Evolutionary conservation across 768 basidiomycete species (phyloP).

Genomic region (Trametes gibbosa): DNA sequence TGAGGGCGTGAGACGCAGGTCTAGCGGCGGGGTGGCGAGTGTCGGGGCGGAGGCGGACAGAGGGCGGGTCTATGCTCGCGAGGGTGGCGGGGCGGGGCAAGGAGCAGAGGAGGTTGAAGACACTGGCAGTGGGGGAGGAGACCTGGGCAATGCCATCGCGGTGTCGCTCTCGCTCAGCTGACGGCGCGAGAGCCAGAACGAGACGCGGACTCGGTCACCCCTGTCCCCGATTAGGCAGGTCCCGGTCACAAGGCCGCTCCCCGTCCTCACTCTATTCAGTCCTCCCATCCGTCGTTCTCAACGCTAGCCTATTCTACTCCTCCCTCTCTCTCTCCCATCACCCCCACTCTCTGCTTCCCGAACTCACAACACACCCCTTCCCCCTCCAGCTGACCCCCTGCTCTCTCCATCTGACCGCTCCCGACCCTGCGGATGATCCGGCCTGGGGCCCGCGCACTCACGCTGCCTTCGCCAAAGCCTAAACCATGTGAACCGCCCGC

Average conservation of each 20-base stretch:
- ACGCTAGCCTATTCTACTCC: not conserved
- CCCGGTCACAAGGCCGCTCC: slow-evolving; percentile 17
- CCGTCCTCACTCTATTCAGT: slow-evolving; percentile 14
- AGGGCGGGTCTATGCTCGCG: slow-evolving; percentile 11
- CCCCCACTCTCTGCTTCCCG: not conserved
- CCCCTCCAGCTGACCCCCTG: slow-evolving; percentile 15
- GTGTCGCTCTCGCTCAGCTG: slow-evolving; percentile 16
- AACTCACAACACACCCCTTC: not conserved
- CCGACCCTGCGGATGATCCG: slow-evolving; percentile 9
- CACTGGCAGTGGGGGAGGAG: not conserved
- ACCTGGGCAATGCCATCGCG: slow-evolving; percentile 1
- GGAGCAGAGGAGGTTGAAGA: not conserved
- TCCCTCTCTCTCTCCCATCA: not conserved
- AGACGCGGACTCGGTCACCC: slow-evolving; percentile 21
- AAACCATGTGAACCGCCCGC: slow-evolving; percentile 2
- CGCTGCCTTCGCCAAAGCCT: slow-evolving; percentile 14
- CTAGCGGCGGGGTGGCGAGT: not conserved
- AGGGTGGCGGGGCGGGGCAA: not conserved
- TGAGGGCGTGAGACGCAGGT: not conserved
- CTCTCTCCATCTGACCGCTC: slow-evolving; percentile 2
- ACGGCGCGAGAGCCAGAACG: slow-evolving; percentile 18
- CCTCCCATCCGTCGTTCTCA: slow-evolving; percentile 5
- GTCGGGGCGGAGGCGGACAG: not conserved
- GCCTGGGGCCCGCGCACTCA: slow-evolving; percentile 8
- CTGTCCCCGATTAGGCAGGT: slow-evolving; percentile 18